Conservation (phyloP, 768 basidiomycete genomes). For the Amanita rimosa region DNA sequence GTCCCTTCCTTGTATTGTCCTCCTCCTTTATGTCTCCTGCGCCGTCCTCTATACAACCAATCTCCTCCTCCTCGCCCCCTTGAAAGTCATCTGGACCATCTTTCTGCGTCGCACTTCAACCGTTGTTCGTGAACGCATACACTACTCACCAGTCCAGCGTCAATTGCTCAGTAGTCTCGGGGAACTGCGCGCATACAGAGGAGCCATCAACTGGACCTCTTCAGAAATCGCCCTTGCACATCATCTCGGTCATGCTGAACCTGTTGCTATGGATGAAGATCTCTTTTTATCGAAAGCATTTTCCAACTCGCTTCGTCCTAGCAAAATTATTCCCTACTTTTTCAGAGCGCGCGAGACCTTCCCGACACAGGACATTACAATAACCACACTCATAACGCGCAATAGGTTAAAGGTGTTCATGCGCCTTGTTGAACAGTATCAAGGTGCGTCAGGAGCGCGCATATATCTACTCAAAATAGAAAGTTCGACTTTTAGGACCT, state of each 20-base stretch:
- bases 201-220: constrained; percentile 19
- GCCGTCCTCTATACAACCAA: constrained; percentile 36
- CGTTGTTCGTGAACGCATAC: constrained; percentile 4
- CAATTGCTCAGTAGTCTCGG: constrained; percentile 2
- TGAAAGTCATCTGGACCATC: constrained; percentile 8
- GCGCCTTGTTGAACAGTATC: constrained; percentile 64
- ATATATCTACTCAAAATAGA: background rate
- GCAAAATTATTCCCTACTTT: constrained; percentile 72
- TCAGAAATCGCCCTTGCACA: constrained; percentile 21
- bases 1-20: constrained; percentile 15
- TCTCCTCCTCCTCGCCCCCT: constrained; percentile 8
- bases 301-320: constrained; percentile 57
- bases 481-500: constrained; percentile 39
- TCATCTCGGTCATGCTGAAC: constrained; percentile 21
- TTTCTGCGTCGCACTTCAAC: constrained; percentile 9
- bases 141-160: constrained; percentile 2
- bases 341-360: constrained; percentile 52
- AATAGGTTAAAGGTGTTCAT: constrained; percentile 67
- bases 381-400: constrained; percentile 76
- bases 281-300: constrained; percentile 63
- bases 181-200: constrained; percentile 2
- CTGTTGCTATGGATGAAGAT: constrained; percentile 30
- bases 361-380: constrained; percentile 61
- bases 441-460: constrained; percentile 31
- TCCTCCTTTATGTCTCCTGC: constrained; percentile 23